phyloP scores from a whole-genome alignment of 139 green algal species.

The Chlorella sp. region DNA sequence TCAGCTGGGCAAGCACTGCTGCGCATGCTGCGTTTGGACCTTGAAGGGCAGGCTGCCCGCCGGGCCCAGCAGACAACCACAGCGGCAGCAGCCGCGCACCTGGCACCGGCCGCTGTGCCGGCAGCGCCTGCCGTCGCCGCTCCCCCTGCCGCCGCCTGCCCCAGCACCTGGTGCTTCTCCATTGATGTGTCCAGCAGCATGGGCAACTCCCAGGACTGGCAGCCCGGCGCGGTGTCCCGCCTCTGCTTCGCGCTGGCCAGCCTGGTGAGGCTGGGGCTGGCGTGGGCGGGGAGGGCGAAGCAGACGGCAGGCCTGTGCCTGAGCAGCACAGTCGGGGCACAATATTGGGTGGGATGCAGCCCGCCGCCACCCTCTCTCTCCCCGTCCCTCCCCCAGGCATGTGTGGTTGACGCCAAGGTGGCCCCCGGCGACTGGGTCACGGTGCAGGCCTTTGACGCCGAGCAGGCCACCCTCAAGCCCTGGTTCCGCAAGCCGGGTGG shows the following conservation, averaged over 20 bases:
- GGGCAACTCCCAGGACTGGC: neutral
- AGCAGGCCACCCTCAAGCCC: neutral
- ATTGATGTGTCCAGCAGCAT: constrained; percentile 16
- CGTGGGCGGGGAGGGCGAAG: too few species aligned
- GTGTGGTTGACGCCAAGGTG: constrained; percentile 4
- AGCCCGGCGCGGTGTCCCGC: neutral
- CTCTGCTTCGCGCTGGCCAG: constrained; percentile 21
- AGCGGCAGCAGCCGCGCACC: too few species aligned
- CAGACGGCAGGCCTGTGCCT: too few species aligned
- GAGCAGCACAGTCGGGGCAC: too few species aligned
- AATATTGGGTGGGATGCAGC: too few species aligned
- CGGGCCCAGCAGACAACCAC: too few species aligned
- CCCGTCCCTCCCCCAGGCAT: neutral
- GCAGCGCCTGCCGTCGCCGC: too few species aligned
- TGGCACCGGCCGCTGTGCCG: too few species aligned
- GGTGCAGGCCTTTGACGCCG: neutral
- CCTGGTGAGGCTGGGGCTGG: neutral
- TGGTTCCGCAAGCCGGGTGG: constrained; percentile 4
- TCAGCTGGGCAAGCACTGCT: too few species aligned
- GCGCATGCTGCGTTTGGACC: too few species aligned
- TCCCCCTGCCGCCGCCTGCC: neutral
- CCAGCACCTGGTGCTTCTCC: constrained; percentile 6
- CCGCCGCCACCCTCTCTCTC: too few species aligned
- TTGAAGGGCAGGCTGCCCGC: too few species aligned
- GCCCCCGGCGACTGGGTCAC: neutral